Evolutionary conservation across 1,284 basidiomycete genomes (phyloP).

Genomic region (Inonotus hispidus): DNA sequence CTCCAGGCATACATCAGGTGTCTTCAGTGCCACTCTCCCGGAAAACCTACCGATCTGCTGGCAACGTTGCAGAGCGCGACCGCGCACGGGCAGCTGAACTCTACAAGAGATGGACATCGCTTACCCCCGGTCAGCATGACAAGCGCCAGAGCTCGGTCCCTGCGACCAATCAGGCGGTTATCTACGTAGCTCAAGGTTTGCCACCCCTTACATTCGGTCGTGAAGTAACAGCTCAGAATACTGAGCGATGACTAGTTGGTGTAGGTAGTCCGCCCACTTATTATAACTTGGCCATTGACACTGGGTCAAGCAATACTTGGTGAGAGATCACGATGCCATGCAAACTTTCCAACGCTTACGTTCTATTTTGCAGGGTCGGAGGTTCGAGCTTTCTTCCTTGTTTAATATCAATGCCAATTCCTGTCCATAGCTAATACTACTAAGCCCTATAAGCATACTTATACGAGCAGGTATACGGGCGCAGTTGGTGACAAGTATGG

Average conservation of each 20-base stretch:
- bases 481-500: constrained; percentile 18
- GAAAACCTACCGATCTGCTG: background rate
- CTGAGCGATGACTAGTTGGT: background rate
- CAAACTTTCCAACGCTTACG: background rate
- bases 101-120: background rate
- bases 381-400: background rate
- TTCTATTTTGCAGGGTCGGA: background rate
- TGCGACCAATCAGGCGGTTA: constrained; percentile 9
- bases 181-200: background rate
- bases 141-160: constrained; percentile 5
- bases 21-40: constrained; percentile 11
- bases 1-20: background rate
- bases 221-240: background rate
- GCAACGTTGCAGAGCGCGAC: constrained; percentile 13
- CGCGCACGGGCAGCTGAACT: constrained; percentile 13
- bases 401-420: background rate
- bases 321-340: constrained; percentile 7
- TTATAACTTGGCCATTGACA: constrained; percentile 20
- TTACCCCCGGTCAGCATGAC: background rate
- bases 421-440: constrained; percentile 22
- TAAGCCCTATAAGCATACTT: constrained; percentile 11
- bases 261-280: constrained; percentile 19
- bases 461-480: constrained; percentile 11
- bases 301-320: constrained; percentile 23
- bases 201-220: background rate